Base-by-base conservation (phyloP, 768 basidiomycete genomes). In the Lentinula detonsa region DNA sequence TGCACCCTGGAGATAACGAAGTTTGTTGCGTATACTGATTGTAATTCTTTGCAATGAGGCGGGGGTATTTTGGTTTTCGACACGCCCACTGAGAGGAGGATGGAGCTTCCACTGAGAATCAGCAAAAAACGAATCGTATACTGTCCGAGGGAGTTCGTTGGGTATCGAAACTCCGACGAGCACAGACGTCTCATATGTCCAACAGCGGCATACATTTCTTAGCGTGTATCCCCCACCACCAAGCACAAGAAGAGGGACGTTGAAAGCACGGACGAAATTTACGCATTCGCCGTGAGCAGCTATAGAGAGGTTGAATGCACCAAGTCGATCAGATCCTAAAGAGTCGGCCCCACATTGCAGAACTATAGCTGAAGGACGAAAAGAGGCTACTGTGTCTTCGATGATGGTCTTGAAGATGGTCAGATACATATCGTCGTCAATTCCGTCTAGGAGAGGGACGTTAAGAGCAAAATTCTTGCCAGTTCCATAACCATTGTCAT, bases 201-300 rank as follows among this genome's bases (percentile, higher is more conserved):
- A 99, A 70, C 96, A 99, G n/a, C 96, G 85, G 50, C 91, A 90
- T 65, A 99, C 97, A 70, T 96, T 96, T 69, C 94, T 91, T 72
- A 98, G 91, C 4, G 94, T 95, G 74, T 99, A 99, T 0, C 96
- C 96, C 3, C 96, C 96, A 2, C 96, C 96, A 45, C 96, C 96
- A 5, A 99, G 72, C 35, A 98, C 90, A 16, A 99, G 80, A 13
- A 98, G 76, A 1, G 96, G 96, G 2, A 98, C 84, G 67, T 88
- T 86, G 75, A 91, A 98, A 65, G 88, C 88, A 63, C 95, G 88
- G 55, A 99, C 94, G 71, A 95, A 98, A 70, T 95, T 89, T 34
- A 99, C 95, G 71, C 96, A 99, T 75, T 98, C 96, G 18, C 97
- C 96, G 67, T 99, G 96, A 0, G 95, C 96, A 28, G 93, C 92